phyloP scores from a whole-genome alignment of 257 asterid species.

The Plantago ovata region DNA sequence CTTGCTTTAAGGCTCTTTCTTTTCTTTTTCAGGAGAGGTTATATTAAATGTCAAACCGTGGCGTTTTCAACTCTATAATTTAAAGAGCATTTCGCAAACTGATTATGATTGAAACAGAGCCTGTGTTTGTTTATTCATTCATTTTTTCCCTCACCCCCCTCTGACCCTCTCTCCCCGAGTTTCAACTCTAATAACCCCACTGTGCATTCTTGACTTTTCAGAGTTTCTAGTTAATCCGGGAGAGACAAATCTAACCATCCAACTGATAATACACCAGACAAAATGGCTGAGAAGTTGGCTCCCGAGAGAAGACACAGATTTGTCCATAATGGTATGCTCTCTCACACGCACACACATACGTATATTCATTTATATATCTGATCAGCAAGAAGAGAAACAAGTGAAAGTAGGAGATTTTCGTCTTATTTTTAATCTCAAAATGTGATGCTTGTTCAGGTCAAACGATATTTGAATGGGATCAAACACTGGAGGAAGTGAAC shows the following conservation, averaged over 20 bases:
- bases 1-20: no score
- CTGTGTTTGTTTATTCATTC: no score
- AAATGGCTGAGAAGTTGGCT: conserved; percentile 88
- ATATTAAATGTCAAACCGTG: no score
- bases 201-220: neutral
- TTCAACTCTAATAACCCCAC: no score
- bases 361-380: no score
- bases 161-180: no score
- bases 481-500: conserved; percentile 93
- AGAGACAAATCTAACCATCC: neutral
- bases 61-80: no score
- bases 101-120: no score
- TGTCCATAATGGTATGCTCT: conserved; percentile 58
- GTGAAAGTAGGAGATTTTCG: neutral
- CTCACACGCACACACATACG: neutral
- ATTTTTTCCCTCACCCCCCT: no score
- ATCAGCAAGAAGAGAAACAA: neutral
- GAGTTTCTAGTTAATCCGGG: neutral
- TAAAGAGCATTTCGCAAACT: no score
- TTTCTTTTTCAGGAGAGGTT: no score
- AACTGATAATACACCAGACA: neutral
- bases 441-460: conserved; percentile 48
- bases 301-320: conserved; percentile 69
- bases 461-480: conserved; percentile 98
- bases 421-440: conserved; percentile 7